These are phyloP conservation scores for Vairimorpha necatrix DNA, from an alignment of 371 early-diverging fungal species.

Conservation along the genomic window DNA sequence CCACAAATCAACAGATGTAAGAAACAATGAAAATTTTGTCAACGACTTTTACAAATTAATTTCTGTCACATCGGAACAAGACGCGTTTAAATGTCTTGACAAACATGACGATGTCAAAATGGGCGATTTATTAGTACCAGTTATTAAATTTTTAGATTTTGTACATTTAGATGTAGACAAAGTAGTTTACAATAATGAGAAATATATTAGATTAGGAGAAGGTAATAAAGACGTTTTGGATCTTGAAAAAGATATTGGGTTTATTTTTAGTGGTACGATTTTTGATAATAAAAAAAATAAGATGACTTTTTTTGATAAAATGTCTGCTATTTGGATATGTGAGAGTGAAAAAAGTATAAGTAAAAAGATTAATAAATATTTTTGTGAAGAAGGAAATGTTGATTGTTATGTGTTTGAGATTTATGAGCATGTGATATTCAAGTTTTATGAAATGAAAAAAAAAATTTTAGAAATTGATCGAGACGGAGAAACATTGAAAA, in stretches of 20 bases:
- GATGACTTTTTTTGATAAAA: conserved; percentile 90
- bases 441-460: conserved; percentile 63
- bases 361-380: conserved; percentile 89
- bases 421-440: conserved; percentile 80
- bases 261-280: neutral
- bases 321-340: conserved; percentile 90
- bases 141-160: neutral
- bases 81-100: neutral
- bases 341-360: conserved; percentile 76
- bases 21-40: neutral
- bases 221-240: neutral
- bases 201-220: neutral
- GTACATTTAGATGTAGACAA: neutral
- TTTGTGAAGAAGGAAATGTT: conserved; percentile 93
- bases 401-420: conserved; percentile 84
- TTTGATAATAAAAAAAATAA: neutral
- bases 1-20: neutral
- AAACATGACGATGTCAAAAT: neutral
- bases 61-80: conserved; percentile 2
- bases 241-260: neutral
- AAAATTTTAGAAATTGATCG: conserved; percentile 61
- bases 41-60: conserved; percentile 14
- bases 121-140: neutral
- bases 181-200: neutral
- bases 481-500: conserved; percentile 68